phyloP scores from a whole-genome alignment of 108 stramenopile genomes.

The Chaetoceros muelleri region DNA sequence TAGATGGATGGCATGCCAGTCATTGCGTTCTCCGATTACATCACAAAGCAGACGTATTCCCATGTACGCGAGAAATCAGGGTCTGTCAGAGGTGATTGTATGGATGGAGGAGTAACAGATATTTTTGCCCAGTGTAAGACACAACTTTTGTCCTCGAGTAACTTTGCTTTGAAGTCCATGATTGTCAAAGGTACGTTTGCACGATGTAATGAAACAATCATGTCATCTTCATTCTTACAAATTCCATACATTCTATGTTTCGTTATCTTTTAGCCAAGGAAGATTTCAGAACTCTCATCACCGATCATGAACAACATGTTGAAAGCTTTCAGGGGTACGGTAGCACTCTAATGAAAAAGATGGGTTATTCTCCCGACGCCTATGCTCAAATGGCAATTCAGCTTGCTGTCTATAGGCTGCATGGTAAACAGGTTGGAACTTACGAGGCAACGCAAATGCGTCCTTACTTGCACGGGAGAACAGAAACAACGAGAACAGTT shows the following conservation, averaged over 20 bases:
- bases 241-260: too few species aligned
- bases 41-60: slow-evolving; percentile 42
- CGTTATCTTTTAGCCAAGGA: slow-evolving; percentile 17
- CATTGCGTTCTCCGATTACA: slow-evolving; percentile 46
- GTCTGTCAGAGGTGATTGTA: slow-evolving; percentile 4
- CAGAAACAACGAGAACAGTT: slow-evolving; percentile 69
- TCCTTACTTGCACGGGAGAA: slow-evolving; percentile 65
- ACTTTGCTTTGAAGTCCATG: background rate
- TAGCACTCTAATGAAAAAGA: slow-evolving; percentile 54
- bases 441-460: slow-evolving; percentile 80
- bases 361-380: slow-evolving; percentile 78
- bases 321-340: slow-evolving; percentile 74
- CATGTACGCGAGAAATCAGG: slow-evolving; percentile 23
- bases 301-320: slow-evolving; percentile 34
- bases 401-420: slow-evolving; percentile 66
- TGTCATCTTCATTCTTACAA: background rate
- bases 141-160: slow-evolving; percentile 1
- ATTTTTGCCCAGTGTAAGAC: slow-evolving; percentile 23
- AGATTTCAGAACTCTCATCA: slow-evolving; percentile 31
- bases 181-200: background rate
- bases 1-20: slow-evolving; percentile 92
- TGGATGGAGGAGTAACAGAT: slow-evolving; percentile 30
- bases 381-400: slow-evolving; percentile 84
- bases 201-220: background rate
- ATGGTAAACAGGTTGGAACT: slow-evolving; percentile 61